A percentile compares a stretch with the other conserved stretches of the same genome.
phyloP scores from a whole-genome alignment of 139 green algal species.

The Chlamydomonas urium region DNA sequence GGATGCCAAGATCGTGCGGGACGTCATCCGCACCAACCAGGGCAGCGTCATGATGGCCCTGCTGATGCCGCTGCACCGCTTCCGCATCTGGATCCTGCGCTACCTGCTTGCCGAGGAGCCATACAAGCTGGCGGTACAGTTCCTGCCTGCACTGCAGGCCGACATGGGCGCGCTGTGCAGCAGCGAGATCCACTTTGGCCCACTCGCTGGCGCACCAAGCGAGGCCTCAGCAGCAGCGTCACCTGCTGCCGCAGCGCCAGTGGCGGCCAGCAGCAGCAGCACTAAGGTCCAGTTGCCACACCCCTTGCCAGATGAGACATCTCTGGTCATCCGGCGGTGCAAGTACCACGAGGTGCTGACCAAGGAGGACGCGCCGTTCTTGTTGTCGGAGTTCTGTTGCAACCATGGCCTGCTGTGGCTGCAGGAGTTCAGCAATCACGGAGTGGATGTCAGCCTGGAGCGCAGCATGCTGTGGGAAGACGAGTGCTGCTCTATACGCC shows the following conservation, averaged over 20 bases:
- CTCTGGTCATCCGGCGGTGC: constrained; percentile 2
- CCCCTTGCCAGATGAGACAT: not conserved
- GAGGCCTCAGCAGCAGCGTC: not conserved
- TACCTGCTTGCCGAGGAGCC: constrained; percentile 27
- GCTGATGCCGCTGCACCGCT: constrained; percentile 32
- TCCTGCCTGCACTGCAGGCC: constrained; percentile 13
- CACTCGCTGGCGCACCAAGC: too few relatives aligned
- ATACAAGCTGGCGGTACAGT: constrained; percentile 20
- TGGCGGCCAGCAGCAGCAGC: not conserved
- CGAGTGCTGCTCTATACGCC: constrained; percentile 1
- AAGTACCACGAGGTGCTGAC: constrained; percentile 28
- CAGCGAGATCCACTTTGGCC: too few relatives aligned
- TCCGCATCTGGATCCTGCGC: constrained; percentile 31
- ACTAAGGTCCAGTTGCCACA: not conserved
- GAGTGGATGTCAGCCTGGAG: constrained; percentile 9
- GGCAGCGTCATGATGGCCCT: constrained; percentile 28
- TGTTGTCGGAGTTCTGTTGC: constrained; percentile 26
- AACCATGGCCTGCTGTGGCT: constrained; percentile 19
- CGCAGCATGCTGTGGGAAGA: constrained; percentile 5
- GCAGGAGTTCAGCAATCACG: constrained; percentile 12
- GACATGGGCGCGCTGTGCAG: constrained; percentile 29
- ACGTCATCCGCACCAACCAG: constrained; percentile 43
- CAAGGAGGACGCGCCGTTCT: constrained; percentile 17
- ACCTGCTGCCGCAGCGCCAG: too few relatives aligned
- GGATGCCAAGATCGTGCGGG: constrained; percentile 8